Evolutionary conservation across 371 early-diverging fungal genomes (phyloP).

Genomic region (Mortierella sp.): DNA sequence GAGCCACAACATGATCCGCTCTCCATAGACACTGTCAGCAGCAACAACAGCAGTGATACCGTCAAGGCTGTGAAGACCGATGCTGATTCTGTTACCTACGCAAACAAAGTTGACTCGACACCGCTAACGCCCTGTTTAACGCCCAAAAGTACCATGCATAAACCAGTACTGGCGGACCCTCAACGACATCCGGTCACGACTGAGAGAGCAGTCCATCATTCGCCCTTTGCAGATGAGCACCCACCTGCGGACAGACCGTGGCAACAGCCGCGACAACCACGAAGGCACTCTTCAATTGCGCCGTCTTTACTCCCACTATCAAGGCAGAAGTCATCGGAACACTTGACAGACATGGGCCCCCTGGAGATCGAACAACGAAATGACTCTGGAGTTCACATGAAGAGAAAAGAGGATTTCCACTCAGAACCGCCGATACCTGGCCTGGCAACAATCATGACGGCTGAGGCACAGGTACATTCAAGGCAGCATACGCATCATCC

Average conservation of each 20-base stretch:
- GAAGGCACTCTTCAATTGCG: background rate
- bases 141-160: background rate
- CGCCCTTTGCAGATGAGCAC: background rate
- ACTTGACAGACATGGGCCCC: conserved; percentile 36
- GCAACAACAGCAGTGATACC: no score
- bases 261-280: background rate
- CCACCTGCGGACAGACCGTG: background rate
- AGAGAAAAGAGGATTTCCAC: no score
- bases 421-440: no score
- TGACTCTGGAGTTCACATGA: conserved; percentile 23
- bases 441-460: no score
- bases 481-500: conserved; percentile 3
- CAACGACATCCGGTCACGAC: background rate
- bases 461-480: background rate
- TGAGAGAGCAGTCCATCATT: background rate
- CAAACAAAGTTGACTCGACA: background rate
- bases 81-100: no score
- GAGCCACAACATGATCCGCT: no score
- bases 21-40: no score
- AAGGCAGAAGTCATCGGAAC: conserved; percentile 19
- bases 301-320: conserved; percentile 10
- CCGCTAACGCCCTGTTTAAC: background rate
- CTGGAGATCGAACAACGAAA: conserved; percentile 19
- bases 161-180: conserved; percentile 2
- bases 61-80: no score